These are phyloP conservation scores for Neurospora pannonica DNA, from an alignment of 495 filamentous ascomycete species.

Conservation along the genomic window DNA sequence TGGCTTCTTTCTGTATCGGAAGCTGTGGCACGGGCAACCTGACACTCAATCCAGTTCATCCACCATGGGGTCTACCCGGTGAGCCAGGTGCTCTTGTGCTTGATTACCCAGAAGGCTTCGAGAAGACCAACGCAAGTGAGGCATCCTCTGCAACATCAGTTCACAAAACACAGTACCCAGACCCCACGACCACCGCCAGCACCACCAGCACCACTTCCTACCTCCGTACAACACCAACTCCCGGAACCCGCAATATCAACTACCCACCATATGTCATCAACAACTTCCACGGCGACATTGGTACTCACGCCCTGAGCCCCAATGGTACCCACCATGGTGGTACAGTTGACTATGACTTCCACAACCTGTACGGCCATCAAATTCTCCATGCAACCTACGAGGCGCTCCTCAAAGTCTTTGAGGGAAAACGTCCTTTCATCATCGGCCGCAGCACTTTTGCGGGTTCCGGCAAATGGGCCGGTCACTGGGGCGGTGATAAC, in stretches of 20 bases:
- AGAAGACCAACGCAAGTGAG: conserved; percentile 60
- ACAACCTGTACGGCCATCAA: conserved; percentile 67
- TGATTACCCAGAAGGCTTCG: conserved; percentile 64
- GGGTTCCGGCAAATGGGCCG: conserved; percentile 70
- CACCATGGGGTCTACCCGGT: conserved; percentile 57
- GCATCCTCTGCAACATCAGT: conserved; percentile 47
- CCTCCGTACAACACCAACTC: conserved; percentile 54
- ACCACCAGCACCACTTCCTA: conserved; percentile 40
- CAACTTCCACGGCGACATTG: conserved; percentile 67
- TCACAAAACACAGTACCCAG: conserved; percentile 18
- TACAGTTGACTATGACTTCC: conserved; percentile 67
- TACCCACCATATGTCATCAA: conserved; percentile 77
- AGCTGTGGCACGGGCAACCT: conserved; percentile 64
- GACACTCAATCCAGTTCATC: conserved; percentile 61
- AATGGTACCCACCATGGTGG: conserved; percentile 73
- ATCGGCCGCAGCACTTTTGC: conserved; percentile 78
- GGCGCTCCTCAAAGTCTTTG: conserved; percentile 52
- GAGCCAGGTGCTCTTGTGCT: conserved; percentile 51
- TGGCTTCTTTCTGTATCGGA: conserved; percentile 73
- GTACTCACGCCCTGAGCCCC: conserved; percentile 61
- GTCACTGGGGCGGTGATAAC: conserved; percentile 88
- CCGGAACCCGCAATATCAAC: conserved; percentile 64
- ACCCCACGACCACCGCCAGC: conserved; percentile 20
- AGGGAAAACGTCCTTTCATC: conserved; percentile 69
- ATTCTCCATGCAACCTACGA: conserved; percentile 75